These are phyloP conservation scores for Artemisia tridentata DNA, from an alignment of 129 eudicot genomes.

Conservation along the genomic window DNA sequence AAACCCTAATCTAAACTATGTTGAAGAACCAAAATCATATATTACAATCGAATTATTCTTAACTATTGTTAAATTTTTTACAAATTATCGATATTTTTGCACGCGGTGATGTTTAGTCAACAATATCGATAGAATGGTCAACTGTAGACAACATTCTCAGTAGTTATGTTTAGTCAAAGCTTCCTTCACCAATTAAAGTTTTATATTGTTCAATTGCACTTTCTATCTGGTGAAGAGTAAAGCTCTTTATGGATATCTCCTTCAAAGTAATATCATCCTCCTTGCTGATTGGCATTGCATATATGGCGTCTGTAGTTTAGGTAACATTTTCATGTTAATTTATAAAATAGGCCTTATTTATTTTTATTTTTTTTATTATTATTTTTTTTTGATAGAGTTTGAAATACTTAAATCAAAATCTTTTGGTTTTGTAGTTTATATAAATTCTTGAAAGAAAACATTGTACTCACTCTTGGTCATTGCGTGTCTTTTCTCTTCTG, in stretches of 20 bases:
- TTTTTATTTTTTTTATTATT: no score
- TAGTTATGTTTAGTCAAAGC: constrained; percentile 37
- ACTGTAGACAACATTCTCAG: constrained; percentile 44
- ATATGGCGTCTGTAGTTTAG: constrained; percentile 63
- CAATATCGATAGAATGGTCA: constrained; percentile 71
- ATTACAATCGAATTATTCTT: no score
- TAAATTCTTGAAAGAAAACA: background rate
- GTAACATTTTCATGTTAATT: background rate
- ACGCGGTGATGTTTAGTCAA: no score
- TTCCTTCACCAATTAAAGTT: constrained; percentile 84
- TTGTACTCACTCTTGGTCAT: constrained; percentile 66
- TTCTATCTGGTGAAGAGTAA: constrained; percentile 63
- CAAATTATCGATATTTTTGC: no score
- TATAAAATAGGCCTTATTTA: background rate
- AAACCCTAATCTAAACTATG: no score
- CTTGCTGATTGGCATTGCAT: constrained; percentile 64
- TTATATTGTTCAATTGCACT: constrained; percentile 67
- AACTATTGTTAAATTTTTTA: no score
- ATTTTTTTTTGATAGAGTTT: background rate
- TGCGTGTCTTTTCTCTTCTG: constrained; percentile 35
- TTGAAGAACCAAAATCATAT: no score
- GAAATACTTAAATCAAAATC: background rate
- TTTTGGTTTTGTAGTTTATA: background rate
- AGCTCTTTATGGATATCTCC: constrained; percentile 58
- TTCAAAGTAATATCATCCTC: constrained; percentile 48